These are phyloP conservation scores for Rhizophora mangle DNA, from an alignment of 345 rosid species.

Conservation along the genomic window DNA sequence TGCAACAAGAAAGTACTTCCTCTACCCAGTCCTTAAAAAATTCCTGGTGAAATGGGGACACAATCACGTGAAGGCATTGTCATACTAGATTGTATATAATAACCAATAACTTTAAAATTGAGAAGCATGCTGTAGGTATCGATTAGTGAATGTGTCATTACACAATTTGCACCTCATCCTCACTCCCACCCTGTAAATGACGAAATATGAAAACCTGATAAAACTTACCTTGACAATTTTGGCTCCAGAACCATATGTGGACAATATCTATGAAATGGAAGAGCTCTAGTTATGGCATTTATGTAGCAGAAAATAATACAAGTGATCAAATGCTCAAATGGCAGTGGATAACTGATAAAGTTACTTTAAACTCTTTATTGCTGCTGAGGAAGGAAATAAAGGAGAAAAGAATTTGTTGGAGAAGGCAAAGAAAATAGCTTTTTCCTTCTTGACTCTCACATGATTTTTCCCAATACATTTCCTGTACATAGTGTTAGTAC, in stretches of 20 bases:
- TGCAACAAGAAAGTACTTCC: background rate
- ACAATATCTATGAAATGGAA: constrained; percentile 38
- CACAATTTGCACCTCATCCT: background rate
- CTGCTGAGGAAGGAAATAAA: too few species aligned
- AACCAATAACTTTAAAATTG: background rate
- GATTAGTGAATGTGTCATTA: too few species aligned
- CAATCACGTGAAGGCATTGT: background rate
- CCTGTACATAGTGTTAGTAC: too few species aligned
- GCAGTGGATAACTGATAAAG: too few species aligned
- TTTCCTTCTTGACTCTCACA: too few species aligned
- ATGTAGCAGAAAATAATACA: background rate
- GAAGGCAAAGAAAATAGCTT: too few species aligned
- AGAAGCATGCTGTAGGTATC: background rate
- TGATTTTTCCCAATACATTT: too few species aligned
- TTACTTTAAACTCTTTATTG: too few species aligned
- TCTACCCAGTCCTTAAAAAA: background rate
- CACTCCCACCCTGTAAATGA: background rate
- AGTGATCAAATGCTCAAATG: background rate
- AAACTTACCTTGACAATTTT: constrained; percentile 49
- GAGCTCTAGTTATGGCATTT: background rate
- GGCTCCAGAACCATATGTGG: constrained; percentile 54
- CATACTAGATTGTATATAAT: background rate
- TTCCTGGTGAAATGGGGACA: background rate
- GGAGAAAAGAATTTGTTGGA: too few species aligned
- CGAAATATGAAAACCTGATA: background rate